phyloP scores from a whole-genome alignment of 148 eudicot species.

The Tetragonia tetragonoides region DNA sequence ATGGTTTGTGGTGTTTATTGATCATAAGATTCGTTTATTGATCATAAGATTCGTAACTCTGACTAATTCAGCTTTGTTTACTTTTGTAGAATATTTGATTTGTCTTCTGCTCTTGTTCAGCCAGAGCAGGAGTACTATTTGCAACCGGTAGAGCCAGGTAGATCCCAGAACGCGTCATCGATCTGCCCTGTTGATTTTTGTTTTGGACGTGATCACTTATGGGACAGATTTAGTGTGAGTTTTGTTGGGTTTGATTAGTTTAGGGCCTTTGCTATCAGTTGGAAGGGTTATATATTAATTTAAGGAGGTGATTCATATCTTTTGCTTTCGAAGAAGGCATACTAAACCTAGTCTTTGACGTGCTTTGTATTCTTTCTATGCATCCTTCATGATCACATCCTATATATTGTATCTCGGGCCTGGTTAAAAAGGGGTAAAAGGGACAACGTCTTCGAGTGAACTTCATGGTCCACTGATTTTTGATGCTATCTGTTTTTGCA shows the following conservation, averaged over 20 bases:
- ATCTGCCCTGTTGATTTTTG: conserved; percentile 88
- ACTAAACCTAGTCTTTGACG: background rate
- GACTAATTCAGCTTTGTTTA: conserved; percentile 21
- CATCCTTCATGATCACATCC: too few relatives aligned
- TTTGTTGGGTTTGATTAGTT: conserved; percentile 19
- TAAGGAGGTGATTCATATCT: background rate
- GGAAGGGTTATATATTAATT: background rate
- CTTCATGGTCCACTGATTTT: background rate
- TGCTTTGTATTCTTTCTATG: background rate
- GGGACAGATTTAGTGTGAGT: conserved; percentile 98
- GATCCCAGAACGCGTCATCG: conserved; percentile 71
- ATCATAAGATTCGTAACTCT: background rate
- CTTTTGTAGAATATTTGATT: conserved; percentile 71
- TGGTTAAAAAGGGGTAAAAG: background rate
- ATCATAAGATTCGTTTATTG: background rate
- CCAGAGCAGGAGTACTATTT: conserved; percentile 96
- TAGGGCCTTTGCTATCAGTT: background rate
- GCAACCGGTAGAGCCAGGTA: conserved; percentile 67
- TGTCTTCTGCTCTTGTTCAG: conserved; percentile 53
- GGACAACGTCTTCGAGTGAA: background rate
- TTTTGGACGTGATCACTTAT: conserved; percentile 90
- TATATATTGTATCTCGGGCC: background rate
- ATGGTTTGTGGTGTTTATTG: background rate
- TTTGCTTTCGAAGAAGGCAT: background rate
- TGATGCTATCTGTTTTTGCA: conserved; percentile 31